Conservation (phyloP, 768 basidiomycete species). For the Daedalea quercina region DNA sequence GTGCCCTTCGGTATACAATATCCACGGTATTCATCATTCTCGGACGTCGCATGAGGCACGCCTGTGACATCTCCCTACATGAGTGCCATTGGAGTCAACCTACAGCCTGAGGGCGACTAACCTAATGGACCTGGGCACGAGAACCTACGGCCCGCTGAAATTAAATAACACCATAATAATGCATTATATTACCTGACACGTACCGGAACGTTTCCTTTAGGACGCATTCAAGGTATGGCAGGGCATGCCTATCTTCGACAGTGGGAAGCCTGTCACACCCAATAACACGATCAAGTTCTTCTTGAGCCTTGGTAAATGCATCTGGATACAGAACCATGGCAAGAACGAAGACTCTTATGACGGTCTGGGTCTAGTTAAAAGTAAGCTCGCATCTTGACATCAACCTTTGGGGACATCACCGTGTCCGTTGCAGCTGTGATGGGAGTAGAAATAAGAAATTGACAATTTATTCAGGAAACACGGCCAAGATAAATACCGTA, state of each 20-base stretch:
- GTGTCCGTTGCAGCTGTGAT: too few species aligned
- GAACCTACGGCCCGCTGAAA: too few species aligned
- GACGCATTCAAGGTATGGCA: conserved; percentile 18
- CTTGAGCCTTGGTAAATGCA: conserved; percentile 30
- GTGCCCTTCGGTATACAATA: neutral
- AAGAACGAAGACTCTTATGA: conserved; percentile 25
- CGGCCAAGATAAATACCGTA: too few species aligned
- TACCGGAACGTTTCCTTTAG: conserved; percentile 11
- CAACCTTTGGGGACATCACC: too few species aligned
- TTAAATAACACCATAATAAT: too few species aligned
- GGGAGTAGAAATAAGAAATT: too few species aligned
- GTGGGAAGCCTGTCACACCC: conserved; percentile 26
- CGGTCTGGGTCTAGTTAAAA: too few species aligned
- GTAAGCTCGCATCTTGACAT: too few species aligned
- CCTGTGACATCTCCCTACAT: neutral
- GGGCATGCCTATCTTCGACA: conserved; percentile 14
- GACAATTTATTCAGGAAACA: too few species aligned
- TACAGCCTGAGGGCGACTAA: neutral
- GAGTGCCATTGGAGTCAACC: too few species aligned
- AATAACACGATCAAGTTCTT: conserved; percentile 34
- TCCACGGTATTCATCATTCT: conserved; percentile 1
- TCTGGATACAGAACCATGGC: conserved; percentile 35
- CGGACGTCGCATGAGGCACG: neutral
- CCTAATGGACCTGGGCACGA: too few species aligned
- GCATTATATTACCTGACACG: neutral